A percentile compares a stretch with the other conserved stretches of the same genome.
phyloP scores from a whole-genome alignment of 2,329 filamentous ascomycete species.

The Fusarium metavorans region DNA sequence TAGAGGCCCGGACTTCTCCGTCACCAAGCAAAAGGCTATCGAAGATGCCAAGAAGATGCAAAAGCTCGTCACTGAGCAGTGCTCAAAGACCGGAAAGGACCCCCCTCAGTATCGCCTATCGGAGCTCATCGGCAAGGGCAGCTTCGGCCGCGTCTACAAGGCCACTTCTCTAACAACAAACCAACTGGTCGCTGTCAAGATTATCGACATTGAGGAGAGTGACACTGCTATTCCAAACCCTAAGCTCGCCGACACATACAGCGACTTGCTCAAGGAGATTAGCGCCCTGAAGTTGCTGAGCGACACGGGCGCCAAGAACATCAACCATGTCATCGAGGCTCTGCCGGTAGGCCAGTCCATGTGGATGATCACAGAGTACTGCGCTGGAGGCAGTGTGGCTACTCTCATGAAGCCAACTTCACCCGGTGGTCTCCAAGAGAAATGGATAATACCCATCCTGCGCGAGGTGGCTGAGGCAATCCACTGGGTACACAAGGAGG shows the following conservation, averaged over 20 bases:
- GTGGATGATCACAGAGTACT: conserved; percentile 92
- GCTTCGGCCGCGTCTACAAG: conserved; percentile 81
- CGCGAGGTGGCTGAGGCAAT: conserved; percentile 75
- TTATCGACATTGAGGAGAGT: conserved; percentile 84
- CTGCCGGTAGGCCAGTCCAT: conserved; percentile 82
- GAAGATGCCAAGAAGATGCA: conserved; percentile 81
- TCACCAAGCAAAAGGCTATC: conserved; percentile 69
- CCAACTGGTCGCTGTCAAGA: conserved; percentile 79
- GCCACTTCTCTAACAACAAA: conserved; percentile 60
- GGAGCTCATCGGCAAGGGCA: conserved; percentile 81
- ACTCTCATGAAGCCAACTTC: conserved; percentile 77
- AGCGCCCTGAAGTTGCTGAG: conserved; percentile 78
- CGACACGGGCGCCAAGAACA: conserved; percentile 80
- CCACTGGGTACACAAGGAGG: conserved; percentile 75
- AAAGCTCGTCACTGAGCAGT: conserved; percentile 70
- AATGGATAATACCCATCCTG: conserved; percentile 76
- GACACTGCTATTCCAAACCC: conserved; percentile 71
- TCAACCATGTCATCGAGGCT: conserved; percentile 85
- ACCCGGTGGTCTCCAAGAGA: conserved; percentile 75
- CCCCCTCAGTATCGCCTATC: conserved; percentile 75
- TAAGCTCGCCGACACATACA: conserved; percentile 74
- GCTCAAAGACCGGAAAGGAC: conserved; percentile 68
- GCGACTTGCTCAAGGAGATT: conserved; percentile 77
- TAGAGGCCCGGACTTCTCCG: conserved; percentile 56
- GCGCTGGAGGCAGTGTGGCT: conserved; percentile 84